A percentile compares a stretch with the other conserved stretches of the same genome.
Conservation (phyloP, 1,139 yeast species). For the Lodderomyces beijingensis region DNA sequence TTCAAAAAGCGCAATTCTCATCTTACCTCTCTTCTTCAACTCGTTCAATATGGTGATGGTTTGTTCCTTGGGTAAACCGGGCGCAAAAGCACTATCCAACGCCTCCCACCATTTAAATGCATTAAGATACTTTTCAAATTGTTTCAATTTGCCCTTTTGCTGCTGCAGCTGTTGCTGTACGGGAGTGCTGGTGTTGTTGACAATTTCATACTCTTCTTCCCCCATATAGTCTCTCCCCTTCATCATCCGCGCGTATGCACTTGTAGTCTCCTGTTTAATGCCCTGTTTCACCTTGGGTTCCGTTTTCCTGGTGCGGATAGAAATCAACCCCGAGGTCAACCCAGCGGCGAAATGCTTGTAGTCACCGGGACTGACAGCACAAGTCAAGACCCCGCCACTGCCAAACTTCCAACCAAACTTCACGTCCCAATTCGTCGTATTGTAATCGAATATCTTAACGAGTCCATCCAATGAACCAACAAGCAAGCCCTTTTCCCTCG, state of each 20-base stretch:
- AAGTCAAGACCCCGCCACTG: constrained; percentile 75
- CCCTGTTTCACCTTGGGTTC: constrained; percentile 54
- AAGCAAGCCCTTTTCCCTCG: constrained; percentile 68
- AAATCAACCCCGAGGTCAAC: constrained; percentile 79
- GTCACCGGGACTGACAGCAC: constrained; percentile 77
- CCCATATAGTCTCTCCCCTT: constrained; percentile 90
- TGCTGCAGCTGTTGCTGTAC: constrained; percentile 61
- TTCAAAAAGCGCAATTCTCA: constrained; percentile 69
- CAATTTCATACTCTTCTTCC: constrained; percentile 61
- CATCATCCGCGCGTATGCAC: constrained; percentile 71
- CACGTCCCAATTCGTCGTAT: constrained; percentile 74
- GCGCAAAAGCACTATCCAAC: constrained; percentile 74
- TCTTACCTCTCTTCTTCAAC: constrained; percentile 82
- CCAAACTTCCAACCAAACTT: constrained; percentile 98
- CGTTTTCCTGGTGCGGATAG: constrained; percentile 83
- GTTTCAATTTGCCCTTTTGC: constrained; percentile 48
- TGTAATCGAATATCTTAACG: constrained; percentile 86
- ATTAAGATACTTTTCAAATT: constrained; percentile 78
- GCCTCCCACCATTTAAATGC: constrained; percentile 93
- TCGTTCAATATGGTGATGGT: constrained; percentile 81
- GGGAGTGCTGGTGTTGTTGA: constrained; percentile 43
- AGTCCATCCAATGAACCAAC: constrained; percentile 98
- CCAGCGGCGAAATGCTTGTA: constrained; percentile 94
- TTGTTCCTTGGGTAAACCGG: constrained; percentile 74
- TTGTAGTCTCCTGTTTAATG: constrained; percentile 41